Conservation (phyloP, 805 yeast genomes). For the Candida quercuum region DNA sequence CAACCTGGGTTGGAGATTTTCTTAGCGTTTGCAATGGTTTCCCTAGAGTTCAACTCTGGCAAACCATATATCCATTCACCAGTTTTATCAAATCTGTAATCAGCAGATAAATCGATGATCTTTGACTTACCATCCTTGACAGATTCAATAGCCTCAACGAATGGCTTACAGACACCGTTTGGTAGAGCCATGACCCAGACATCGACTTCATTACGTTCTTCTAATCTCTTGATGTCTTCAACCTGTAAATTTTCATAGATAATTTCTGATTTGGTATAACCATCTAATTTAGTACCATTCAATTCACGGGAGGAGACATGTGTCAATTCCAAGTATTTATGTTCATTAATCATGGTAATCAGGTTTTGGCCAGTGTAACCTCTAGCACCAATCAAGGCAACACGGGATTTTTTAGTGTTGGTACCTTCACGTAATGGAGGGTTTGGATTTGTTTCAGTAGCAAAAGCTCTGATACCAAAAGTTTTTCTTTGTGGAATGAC, state of each 20-base stretch:
- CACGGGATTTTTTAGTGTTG: constrained; percentile 58
- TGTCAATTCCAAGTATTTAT: constrained; percentile 80
- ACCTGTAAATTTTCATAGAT: constrained; percentile 80
- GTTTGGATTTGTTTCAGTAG: constrained; percentile 51
- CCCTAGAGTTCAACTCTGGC: constrained; percentile 82
- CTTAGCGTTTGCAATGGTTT: constrained; percentile 58
- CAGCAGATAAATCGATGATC: constrained; percentile 91
- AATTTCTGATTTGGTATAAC: constrained; percentile 78
- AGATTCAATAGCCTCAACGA: constrained; percentile 73
- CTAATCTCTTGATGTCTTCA: constrained; percentile 79
- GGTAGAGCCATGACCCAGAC: constrained; percentile 99
- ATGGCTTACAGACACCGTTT: constrained; percentile 91
- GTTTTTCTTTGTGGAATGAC: constrained; percentile 11
- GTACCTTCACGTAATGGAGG: constrained; percentile 66
- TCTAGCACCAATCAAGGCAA: constrained; percentile 97
- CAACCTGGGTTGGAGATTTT: constrained; percentile 97
- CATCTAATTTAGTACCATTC: constrained; percentile 78
- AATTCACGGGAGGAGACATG: constrained; percentile 97
- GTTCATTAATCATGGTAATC: constrained; percentile 79
- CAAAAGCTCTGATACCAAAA: constrained; percentile 25
- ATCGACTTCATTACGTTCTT: constrained; percentile 73
- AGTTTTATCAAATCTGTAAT: constrained; percentile 86
- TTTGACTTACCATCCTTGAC: constrained; percentile 64
- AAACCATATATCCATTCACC: constrained; percentile 92
- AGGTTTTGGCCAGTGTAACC: constrained; percentile 96